Conservation (phyloP, 139 green algal species). For the Chlamydomonas sphaeroides region DNA sequence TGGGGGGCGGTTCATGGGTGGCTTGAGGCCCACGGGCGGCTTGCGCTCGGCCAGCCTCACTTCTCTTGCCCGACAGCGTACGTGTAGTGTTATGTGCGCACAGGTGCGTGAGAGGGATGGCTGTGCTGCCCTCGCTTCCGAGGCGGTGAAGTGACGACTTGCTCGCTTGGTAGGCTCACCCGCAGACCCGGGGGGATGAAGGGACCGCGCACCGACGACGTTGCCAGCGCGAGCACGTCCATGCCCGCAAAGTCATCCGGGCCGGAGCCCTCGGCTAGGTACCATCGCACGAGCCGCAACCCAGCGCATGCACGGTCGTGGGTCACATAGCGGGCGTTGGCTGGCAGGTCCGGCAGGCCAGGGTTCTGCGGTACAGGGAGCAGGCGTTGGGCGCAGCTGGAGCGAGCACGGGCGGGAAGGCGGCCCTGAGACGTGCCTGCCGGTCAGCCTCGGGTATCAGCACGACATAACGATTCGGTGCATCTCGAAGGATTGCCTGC, state of each 20-base stretch:
- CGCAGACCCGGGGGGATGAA: conserved; percentile 25
- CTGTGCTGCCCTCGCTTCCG: too few species aligned
- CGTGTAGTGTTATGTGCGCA: too few species aligned
- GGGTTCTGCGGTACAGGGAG: neutral
- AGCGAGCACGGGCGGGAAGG: too few species aligned
- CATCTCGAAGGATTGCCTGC: neutral
- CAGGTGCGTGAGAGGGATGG: too few species aligned
- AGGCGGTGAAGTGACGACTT: too few species aligned
- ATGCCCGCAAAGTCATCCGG: neutral
- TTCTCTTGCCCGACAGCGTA: too few species aligned
- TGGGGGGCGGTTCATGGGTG: too few species aligned
- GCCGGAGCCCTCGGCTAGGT: neutral
- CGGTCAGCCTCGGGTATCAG: neutral
- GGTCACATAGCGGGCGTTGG: neutral
- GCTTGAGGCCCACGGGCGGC: too few species aligned
- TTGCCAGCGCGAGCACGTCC: neutral
- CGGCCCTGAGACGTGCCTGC: too few species aligned
- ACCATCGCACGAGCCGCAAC: conserved; percentile 11
- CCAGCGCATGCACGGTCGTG: conserved; percentile 1
- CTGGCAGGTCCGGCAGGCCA: neutral
- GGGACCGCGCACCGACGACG: conserved; percentile 14
- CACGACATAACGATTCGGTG: neutral
- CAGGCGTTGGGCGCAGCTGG: too few species aligned
- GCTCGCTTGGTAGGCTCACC: neutral
- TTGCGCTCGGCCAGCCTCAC: too few species aligned